Percentiles rank a stretch among this genome's conserved stretches.
Conservation (phyloP, 2,329 filamentous ascomycete species). For the Hansfordia pulvinata region DNA sequence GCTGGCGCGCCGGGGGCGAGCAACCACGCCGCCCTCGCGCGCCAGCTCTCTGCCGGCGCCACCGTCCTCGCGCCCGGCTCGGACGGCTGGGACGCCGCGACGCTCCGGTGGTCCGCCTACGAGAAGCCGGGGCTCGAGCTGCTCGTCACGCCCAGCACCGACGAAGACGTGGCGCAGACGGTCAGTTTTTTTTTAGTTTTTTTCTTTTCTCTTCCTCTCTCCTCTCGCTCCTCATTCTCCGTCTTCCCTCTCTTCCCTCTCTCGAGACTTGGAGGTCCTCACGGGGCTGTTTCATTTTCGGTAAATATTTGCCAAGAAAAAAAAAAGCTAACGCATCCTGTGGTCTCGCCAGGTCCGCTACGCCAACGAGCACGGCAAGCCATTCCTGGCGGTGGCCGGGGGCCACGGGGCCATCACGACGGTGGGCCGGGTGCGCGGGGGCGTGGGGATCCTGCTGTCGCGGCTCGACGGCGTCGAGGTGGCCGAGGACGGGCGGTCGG, state of each 20-base stretch:
- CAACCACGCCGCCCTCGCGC: constrained; percentile 6
- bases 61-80: constrained; percentile 16
- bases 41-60: constrained; percentile 8
- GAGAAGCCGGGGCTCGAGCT: constrained; percentile 17
- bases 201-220: too few species aligned
- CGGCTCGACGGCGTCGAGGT: constrained; percentile 21
- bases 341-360: constrained; percentile 21
- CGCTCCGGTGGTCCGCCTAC: constrained; percentile 17
- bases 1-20: too few species aligned
- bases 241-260: too few species aligned
- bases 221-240: too few species aligned
- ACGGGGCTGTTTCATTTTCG: too few species aligned
- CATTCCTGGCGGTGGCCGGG: constrained; percentile 23
- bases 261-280: too few species aligned
- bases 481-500: constrained; percentile 18
- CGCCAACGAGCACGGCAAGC: constrained; percentile 20
- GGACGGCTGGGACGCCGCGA: constrained; percentile 12
- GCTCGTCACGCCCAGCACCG: constrained; percentile 19
- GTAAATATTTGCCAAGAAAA: too few species aligned
- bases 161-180: constrained; percentile 21
- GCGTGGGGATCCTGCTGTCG: constrained; percentile 24
- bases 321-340: too few species aligned
- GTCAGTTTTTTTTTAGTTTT: constrained; percentile 11
- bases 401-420: constrained; percentile 24
- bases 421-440: constrained; percentile 21